phyloP scores from a whole-genome alignment of 2,329 filamentous ascomycete species.

The Colletotrichum lupini region DNA sequence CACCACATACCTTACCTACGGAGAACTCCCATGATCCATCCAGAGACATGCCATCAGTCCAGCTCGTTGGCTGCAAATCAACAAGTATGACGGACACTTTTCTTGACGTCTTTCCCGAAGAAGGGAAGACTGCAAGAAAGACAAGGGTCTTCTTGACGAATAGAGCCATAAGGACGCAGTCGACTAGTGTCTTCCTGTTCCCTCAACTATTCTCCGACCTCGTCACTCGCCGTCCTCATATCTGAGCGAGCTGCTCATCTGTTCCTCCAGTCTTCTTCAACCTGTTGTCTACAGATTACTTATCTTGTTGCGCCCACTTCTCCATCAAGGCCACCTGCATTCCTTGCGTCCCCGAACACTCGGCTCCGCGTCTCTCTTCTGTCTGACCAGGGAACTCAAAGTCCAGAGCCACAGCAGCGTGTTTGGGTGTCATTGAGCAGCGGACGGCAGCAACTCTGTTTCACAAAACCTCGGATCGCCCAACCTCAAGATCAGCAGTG shows the following conservation, averaged over 20 bases:
- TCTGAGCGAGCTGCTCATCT: not conserved
- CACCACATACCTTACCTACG: too few species aligned
- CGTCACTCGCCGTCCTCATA: not conserved
- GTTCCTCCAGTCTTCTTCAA: not conserved
- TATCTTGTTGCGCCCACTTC: not conserved
- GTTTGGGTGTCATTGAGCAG: constrained; percentile 33
- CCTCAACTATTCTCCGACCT: not conserved
- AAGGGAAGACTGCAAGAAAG: not conserved
- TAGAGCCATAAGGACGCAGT: not conserved
- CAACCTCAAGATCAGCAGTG: not conserved
- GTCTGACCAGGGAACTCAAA: not conserved
- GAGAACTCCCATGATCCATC: not conserved
- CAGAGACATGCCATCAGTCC: not conserved
- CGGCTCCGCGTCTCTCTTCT: not conserved
- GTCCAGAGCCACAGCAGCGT: constrained; percentile 15
- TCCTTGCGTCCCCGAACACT: not conserved
- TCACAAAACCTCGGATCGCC: constrained; percentile 23
- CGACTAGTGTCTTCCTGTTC: not conserved
- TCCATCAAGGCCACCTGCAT: not conserved
- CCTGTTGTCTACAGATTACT: not conserved
- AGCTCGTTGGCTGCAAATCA: constrained; percentile 6
- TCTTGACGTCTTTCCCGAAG: constrained; percentile 6
- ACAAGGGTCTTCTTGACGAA: not conserved
- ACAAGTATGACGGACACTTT: not conserved
- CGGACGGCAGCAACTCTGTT: constrained; percentile 23